Percentiles rank a stretch among this genome's conserved stretches.
Evolutionary conservation across 2,329 filamentous ascomycete species (phyloP).

Genomic region (Trichoderma polysporum): DNA sequence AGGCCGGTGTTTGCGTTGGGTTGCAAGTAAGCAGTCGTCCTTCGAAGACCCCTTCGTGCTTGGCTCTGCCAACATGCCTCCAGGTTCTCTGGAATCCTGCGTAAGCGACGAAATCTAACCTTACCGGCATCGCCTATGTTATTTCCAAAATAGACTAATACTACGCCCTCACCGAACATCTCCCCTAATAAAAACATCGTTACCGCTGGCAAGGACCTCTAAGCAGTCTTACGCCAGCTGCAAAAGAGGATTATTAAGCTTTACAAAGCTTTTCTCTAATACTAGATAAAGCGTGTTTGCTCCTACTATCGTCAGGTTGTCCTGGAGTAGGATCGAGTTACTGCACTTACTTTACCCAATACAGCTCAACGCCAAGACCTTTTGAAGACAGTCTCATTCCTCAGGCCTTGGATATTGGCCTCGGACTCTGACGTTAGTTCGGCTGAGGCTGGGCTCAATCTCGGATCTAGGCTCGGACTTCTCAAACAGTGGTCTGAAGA

Average conservation of each 20-base stretch:
- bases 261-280: conserved; percentile 40
- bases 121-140: background rate
- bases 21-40: background rate
- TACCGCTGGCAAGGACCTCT: background rate
- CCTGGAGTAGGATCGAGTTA: background rate
- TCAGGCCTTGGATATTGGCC: background rate
- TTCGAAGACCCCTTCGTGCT: background rate
- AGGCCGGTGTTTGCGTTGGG: background rate
- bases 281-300: conserved; percentile 42
- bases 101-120: background rate
- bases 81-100: background rate
- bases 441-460: background rate
- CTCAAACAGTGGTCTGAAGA: background rate
- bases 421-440: background rate
- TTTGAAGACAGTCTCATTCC: background rate
- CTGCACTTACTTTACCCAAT: background rate
- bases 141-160: background rate
- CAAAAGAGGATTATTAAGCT: conserved; percentile 33
- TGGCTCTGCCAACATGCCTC: background rate
- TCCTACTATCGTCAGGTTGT: conserved; percentile 32
- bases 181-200: background rate
- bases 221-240: background rate
- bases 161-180: background rate
- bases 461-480: background rate
- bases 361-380: background rate